Base-by-base conservation (phyloP, 2,329 filamentous ascomycete genomes). In the Fusarium tjaetaba region DNA sequence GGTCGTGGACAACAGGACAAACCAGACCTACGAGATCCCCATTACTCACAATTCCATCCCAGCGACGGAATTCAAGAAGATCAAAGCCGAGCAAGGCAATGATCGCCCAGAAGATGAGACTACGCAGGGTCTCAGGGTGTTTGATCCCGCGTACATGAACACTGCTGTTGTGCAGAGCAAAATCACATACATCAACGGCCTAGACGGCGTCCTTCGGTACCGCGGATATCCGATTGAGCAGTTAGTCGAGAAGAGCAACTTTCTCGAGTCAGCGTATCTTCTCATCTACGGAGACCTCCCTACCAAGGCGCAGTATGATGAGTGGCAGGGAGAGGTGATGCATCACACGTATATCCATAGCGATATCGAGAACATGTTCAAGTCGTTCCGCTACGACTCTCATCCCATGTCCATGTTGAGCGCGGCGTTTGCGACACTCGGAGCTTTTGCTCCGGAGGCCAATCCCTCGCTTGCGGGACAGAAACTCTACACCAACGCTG, bases 121-220 rank as follows among this genome's bases (percentile, higher is more conserved):
- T 6, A 81, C 80, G 15, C 85, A 87, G 72, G 86, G 86, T 16
- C 82, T 88, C n/a, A 79, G 85, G 28, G 81, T 88, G 41, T 87
- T 82, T 61, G 86, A 87, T 77, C 85, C 86, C n/a, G 86, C 84
- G 6, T 88, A 86, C 79, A 85, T 87, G 83, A 88, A 87, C 81
- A 87, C 86, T 4, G 85, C 86, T 24, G 86, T 86, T 4, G 82
- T 87, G 26, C 79, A 85, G 79, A 85, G 83, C 74, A 82, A 79
- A 55, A 88, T 88, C 76, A 87, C 85, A 34, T 87, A 87, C 80
- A 87, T 87, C 77, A 87, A 88, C 76, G 86, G 86, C 41, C 82
- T 82, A 65, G 85, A 87, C 28, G 86, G 86, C 41, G 85, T 86
- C 49, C 80, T 88, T 39, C 85, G 86, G 45, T 88, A 88, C 75